Percentiles rank a stretch among this genome's conserved stretches.
phyloP scores from a whole-genome alignment of 2,329 filamentous ascomycete genomes.

The Blumeria graminis region DNA sequence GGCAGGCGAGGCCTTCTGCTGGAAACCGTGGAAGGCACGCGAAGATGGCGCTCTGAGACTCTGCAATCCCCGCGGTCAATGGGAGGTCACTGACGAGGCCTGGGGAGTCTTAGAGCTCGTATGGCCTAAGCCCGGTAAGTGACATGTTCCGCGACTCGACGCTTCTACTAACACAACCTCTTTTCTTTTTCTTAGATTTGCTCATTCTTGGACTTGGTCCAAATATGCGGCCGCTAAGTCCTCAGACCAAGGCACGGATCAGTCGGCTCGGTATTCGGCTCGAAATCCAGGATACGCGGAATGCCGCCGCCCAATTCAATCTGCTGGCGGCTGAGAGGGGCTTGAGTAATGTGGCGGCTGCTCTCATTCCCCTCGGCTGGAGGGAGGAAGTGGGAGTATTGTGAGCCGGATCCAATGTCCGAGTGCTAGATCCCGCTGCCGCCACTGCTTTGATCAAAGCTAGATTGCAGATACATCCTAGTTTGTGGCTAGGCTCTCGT shows the following conservation, averaged over 20 bases:
- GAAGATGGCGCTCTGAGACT: conserved; percentile 21
- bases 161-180: too few species aligned
- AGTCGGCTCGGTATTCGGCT: conserved; percentile 60
- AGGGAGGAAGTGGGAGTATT: conserved; percentile 21
- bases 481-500: too few species aligned
- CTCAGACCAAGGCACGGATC: conserved; percentile 46
- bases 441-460: too few species aligned
- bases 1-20: conserved; percentile 67
- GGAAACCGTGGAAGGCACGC: conserved; percentile 53
- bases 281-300: conserved; percentile 77
- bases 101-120: conserved; percentile 57
- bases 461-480: too few species aligned
- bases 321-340: conserved; percentile 84
- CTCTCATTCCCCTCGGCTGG: conserved; percentile 71
- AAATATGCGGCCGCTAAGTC: conserved; percentile 50
- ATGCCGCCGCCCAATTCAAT: conserved; percentile 88
- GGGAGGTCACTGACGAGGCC: conserved; percentile 44
- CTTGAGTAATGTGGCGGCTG: conserved; percentile 62
- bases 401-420: too few species aligned
- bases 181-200: conserved; percentile 32
- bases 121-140: conserved; percentile 70
- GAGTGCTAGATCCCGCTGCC: too few species aligned
- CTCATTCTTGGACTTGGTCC: conserved; percentile 72
- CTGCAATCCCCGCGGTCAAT: conserved; percentile 56
- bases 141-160: not conserved